phyloP scores from a whole-genome alignment of 768 basidiomycete species.

The Ramaria sp. region DNA sequence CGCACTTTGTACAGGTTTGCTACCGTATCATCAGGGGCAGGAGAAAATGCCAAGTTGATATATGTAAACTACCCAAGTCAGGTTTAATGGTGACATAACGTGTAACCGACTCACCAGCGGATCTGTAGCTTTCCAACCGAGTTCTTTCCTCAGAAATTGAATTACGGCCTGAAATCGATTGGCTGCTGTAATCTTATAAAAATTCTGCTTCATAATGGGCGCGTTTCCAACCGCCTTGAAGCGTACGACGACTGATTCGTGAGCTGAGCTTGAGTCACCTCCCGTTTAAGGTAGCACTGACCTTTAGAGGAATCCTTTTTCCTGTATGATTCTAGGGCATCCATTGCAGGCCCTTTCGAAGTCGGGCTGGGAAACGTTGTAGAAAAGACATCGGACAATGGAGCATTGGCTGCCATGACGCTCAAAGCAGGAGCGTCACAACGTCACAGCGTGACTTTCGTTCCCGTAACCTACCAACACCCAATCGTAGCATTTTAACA shows the following conservation, averaged over 20 bases:
- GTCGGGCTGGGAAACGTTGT: neutral
- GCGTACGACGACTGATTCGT: slow-evolving; percentile 73
- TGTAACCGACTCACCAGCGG: slow-evolving; percentile 51
- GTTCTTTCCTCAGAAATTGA: slow-evolving; percentile 80
- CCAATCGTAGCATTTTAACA: no score
- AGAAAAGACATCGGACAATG: neutral
- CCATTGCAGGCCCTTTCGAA: slow-evolving; percentile 28
- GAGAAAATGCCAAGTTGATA: slow-evolving; percentile 72
- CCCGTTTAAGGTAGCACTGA: slow-evolving; percentile 18
- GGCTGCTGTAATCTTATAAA: slow-evolving; percentile 93
- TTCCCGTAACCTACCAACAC: no score
- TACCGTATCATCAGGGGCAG: slow-evolving; percentile 75
- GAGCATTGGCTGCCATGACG: neutral
- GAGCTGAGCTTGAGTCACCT: neutral
- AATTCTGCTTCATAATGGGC: slow-evolving; percentile 98
- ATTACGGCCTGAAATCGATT: slow-evolving; percentile 95
- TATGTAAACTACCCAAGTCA: slow-evolving; percentile 24
- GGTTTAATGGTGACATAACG: neutral
- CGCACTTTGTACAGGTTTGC: slow-evolving; percentile 64
- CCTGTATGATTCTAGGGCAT: slow-evolving; percentile 78
- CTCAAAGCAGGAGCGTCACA: neutral
- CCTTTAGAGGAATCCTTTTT: slow-evolving; percentile 78
- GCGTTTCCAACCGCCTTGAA: slow-evolving; percentile 98
- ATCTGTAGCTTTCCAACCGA: slow-evolving; percentile 79
- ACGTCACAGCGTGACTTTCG: neutral